Base-by-base conservation (phyloP, 2,329 filamentous ascomycete genomes). In the Allantophomopsis lycopodina region DNA sequence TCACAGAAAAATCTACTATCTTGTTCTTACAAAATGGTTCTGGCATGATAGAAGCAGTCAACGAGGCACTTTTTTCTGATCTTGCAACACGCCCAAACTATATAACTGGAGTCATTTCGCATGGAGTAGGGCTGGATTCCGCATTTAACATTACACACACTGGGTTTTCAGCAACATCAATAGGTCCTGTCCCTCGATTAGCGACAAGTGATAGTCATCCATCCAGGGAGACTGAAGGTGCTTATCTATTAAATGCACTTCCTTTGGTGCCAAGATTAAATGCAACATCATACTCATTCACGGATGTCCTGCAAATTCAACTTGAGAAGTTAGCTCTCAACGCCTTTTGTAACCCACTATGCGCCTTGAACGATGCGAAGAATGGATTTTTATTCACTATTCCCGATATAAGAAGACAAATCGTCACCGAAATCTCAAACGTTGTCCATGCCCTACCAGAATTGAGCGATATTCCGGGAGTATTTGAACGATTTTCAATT, bases 11-110 rank as follows among this genome's bases (percentile, higher is more conserved):
- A 18, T 85, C 81, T 1, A 83, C 84, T 0, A 70, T 94, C 7
- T 76, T 82, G 43, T 71, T 94, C 40, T 58, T 93, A 41, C 81
- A 86, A 42, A 83, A 89, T 45, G 86, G 88, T 1, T 73, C 96
- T 58, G 89, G 91, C 1, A 64, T 86, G 2, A 66, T 86, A n/a
- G 87, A 96, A 37, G 71, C 78, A 37, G 68, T 95, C 33, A 86
- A 86, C 50, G 60, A 69, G 28, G 58, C 69, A 10, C 57, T 93
- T 18, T 95, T 94, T 48, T 69, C 73, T 0, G 71, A 88, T 44
- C 66, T 72, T 0, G 55, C 60, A 1, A 65, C 62, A 1, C 71
- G 83, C 17, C 91, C 91, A 2, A 75, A 73, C 40, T 94, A 93
- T 50, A 67, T 95, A 42, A 55, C 55, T 15, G 55, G 50, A 2